phyloP scores from a whole-genome alignment of 345 rosid genomes.

The Citrus medica region DNA sequence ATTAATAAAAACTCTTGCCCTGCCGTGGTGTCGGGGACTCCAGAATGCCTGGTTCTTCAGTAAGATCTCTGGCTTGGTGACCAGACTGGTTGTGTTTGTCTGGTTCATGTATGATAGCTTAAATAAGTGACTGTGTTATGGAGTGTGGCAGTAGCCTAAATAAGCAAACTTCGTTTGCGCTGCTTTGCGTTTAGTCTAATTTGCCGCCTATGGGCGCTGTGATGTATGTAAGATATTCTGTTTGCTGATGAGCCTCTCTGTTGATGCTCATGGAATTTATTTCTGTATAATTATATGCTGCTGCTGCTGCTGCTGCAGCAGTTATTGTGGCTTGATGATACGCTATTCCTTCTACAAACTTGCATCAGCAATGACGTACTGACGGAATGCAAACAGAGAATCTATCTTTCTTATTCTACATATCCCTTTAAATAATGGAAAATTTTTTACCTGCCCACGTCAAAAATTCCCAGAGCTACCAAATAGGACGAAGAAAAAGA shows the following conservation, averaged over 20 bases:
- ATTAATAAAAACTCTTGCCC: slow-evolving; percentile 35
- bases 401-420: not conserved
- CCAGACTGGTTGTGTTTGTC: not conserved
- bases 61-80: slow-evolving; percentile 24
- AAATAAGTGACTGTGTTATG: not conserved
- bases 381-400: not conserved
- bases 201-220: not conserved
- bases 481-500: not conserved
- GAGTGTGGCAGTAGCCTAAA: slow-evolving; percentile 18
- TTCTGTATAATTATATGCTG: not conserved
- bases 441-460: not conserved
- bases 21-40: slow-evolving; percentile 44
- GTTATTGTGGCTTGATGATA: no score
- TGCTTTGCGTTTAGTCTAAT: not conserved
- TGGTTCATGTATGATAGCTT: not conserved
- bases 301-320: not conserved
- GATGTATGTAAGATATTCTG: slow-evolving; percentile 10
- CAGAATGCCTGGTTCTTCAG: slow-evolving; percentile 75
- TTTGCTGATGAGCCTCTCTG: not conserved
- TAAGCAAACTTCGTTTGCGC: slow-evolving; percentile 34
- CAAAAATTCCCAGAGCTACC: not conserved
- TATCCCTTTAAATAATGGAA: not conserved
- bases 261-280: not conserved
- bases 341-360: not conserved
- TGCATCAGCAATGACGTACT: not conserved